Base-by-base conservation (phyloP, 257 asterid genomes). In the Rubia yunnanensis region DNA sequence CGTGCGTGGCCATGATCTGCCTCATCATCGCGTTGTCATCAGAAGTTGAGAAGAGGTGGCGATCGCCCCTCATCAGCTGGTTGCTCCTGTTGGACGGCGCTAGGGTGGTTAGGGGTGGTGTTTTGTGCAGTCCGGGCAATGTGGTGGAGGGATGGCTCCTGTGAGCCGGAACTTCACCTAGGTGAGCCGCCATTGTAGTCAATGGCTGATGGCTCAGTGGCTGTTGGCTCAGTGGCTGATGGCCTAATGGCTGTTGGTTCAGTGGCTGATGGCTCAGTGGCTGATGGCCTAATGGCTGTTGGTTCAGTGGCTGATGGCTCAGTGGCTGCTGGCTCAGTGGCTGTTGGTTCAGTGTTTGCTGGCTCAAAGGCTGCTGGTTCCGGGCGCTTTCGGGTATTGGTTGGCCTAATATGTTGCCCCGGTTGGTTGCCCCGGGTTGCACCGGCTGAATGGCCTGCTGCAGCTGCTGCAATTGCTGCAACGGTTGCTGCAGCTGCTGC, bases 11-110 rank as follows among this genome's bases (percentile, higher is more conserved):
- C 60, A 39, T 52, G 38, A 89, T 74, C 34, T 82, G 92, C 72
- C 73, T 83, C 79, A 77, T 73, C 79, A 86, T 81, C 9, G 80
- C 74, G 31, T 38, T 72, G 20, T 88, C 95, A 36, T 89, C 96
- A 0, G 88, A 73, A 0, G 84, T 54, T 35, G 81, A 56, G 66
- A 76, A 72, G 53, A 68, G 5, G 56, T 78, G 87, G 15, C 77
- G 77, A 28, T 74, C 94, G 20, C 77, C 83, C 72, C 72, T 80
- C 66, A 20, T 59, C 71, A 62, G 17, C 14, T 66, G 67, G 13
- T 53, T 71, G 61, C 70, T 71, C 50, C 68, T 60, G 14, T 73
- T 22, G 31, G 74, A 60, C 4, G 77, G 72, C 6, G 53, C 56
- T 53, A 32, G 61, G 36, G 63, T 20, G 24, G 46, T 30, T 38